Conservation (phyloP, 306 rosid genomes). For the Potentilla sterilis region DNA sequence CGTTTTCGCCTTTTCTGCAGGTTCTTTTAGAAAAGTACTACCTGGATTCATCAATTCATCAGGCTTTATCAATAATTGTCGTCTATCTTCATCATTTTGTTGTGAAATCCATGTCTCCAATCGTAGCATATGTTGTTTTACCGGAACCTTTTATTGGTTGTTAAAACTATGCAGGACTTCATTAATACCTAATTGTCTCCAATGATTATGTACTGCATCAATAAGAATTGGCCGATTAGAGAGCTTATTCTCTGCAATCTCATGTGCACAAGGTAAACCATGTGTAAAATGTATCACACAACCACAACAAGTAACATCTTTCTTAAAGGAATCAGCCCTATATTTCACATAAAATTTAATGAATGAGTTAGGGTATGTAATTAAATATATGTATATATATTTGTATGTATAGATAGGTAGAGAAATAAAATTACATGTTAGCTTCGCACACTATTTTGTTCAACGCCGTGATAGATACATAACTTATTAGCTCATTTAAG, state of each 20-base stretch:
- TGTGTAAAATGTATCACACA: neutral
- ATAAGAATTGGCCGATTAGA: neutral
- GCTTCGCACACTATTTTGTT: neutral
- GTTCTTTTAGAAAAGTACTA: too few relatives aligned
- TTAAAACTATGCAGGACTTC: neutral
- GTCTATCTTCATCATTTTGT: neutral
- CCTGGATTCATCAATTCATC: too few relatives aligned
- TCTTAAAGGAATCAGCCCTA: neutral
- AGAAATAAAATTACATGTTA: neutral
- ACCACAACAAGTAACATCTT: neutral
- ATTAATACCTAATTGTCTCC: neutral
- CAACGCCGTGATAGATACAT: neutral
- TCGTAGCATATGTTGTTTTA: neutral
- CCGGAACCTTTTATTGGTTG: neutral
- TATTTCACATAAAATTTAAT: too few relatives aligned
- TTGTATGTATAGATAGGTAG: too few relatives aligned
- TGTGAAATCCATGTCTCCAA: neutral
- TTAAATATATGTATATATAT: too few relatives aligned
- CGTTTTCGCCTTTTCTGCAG: too few relatives aligned
- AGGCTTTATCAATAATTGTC: too few relatives aligned
- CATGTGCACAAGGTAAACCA: neutral
- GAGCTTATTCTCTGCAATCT: neutral
- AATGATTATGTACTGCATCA: neutral
- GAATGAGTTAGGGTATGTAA: neutral
- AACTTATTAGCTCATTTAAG: neutral